Evolutionary conservation across 2,329 filamentous ascomycete species (phyloP).

Genomic region (Botryotinia calthae): DNA sequence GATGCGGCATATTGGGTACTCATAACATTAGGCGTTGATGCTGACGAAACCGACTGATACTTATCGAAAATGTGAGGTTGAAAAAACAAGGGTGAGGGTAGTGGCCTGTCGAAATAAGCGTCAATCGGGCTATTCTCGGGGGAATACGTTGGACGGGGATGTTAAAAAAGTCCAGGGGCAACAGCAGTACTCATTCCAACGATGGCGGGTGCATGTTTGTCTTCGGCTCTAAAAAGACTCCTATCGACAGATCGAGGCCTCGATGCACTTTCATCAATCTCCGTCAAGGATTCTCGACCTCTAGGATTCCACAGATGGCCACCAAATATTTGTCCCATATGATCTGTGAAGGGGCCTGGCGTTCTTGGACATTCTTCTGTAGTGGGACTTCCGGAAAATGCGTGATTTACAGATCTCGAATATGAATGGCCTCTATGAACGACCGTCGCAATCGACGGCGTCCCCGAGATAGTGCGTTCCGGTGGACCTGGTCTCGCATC

Average conservation of each 20-base stretch:
- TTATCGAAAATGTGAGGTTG: conserved; percentile 32
- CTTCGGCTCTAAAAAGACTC: conserved; percentile 54
- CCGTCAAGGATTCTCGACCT: conserved; percentile 28
- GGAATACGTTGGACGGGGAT: conserved; percentile 29
- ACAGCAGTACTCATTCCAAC: conserved; percentile 61
- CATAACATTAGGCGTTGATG: conserved; percentile 33
- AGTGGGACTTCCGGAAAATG: conserved; percentile 17
- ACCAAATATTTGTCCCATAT: conserved; percentile 32
- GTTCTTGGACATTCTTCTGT: conserved; percentile 24
- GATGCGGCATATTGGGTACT: conserved; percentile 33
- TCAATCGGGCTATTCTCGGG: conserved; percentile 30
- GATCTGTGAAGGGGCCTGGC: conserved; percentile 34
- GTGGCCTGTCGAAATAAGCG: conserved; percentile 26
- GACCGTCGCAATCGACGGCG: conserved; percentile 37
- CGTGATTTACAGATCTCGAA: conserved; percentile 40
- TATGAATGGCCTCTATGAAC: conserved; percentile 36
- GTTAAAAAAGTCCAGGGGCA: conserved; percentile 53
- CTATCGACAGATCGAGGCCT: conserved; percentile 64
- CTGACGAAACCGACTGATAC: conserved; percentile 29
- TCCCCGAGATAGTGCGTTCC: conserved; percentile 37
- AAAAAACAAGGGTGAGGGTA: conserved; percentile 36
- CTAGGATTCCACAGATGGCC: conserved; percentile 30
- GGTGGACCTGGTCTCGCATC: conserved; percentile 42
- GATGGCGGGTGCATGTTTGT: conserved; percentile 63
- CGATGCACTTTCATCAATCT: conserved; percentile 47